Conservation (phyloP, 2,329 filamentous ascomycete species). For the Colletotrichum godetiae region DNA sequence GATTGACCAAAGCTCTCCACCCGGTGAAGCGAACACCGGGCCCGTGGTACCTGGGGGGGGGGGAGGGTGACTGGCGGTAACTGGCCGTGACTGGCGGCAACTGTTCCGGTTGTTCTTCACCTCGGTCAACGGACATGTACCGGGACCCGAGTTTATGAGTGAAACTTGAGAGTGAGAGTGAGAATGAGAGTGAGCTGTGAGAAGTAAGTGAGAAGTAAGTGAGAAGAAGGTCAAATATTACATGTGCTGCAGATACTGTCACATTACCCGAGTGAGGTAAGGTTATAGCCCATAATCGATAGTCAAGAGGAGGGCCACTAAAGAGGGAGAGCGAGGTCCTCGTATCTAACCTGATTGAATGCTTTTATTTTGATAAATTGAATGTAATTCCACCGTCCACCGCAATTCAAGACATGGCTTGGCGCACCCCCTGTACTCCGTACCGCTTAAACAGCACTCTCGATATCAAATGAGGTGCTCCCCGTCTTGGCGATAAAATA, state of each 20-base stretch:
- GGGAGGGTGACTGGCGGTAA: too few species aligned
- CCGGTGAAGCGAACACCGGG: not conserved
- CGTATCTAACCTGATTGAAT: constrained; percentile 3
- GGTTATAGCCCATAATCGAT: not conserved
- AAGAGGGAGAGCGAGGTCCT: not conserved
- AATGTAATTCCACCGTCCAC: not conserved
- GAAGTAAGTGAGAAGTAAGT: not conserved
- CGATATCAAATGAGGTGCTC: not conserved
- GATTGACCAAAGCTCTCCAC: not conserved
- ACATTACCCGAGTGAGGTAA: not conserved
- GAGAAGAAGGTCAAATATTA: not conserved
- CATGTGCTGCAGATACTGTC: not conserved
- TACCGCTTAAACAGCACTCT: not conserved
- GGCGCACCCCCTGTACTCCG: constrained; percentile 2
- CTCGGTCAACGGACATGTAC: not conserved
- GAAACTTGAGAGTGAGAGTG: not conserved
- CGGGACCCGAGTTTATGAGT: not conserved
- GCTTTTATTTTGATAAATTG: not conserved
- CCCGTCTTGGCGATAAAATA: not conserved
- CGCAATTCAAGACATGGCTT: constrained; percentile 20
- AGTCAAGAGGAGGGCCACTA: not conserved
- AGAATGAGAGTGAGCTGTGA: not conserved
- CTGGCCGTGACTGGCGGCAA: not conserved
- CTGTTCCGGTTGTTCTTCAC: not conserved
- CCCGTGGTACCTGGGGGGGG: not conserved